phyloP scores from a whole-genome alignment of 192 early-diverging fungal species.

The Coemansia sp. region DNA sequence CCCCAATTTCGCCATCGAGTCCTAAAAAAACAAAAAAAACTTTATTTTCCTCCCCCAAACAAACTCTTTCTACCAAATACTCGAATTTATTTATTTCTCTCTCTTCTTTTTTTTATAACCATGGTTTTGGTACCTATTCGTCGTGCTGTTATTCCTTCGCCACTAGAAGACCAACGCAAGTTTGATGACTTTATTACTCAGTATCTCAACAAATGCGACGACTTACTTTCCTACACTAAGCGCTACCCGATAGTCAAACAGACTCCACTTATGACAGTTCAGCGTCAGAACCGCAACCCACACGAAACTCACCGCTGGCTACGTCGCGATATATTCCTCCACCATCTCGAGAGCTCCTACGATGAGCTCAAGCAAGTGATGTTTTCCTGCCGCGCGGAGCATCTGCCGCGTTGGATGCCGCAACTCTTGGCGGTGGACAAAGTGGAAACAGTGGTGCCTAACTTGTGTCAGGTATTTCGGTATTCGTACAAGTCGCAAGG shows the following conservation, averaged over 20 bases:
- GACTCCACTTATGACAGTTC: slow-evolving; percentile 16
- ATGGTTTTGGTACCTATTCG: slow-evolving; percentile 45
- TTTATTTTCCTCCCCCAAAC: not conserved
- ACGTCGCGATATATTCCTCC: slow-evolving; percentile 25
- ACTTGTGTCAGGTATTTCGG: slow-evolving; percentile 31
- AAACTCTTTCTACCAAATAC: not conserved
- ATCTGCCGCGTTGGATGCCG: slow-evolving; percentile 38
- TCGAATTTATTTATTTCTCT: not conserved
- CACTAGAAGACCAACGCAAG: slow-evolving; percentile 17
- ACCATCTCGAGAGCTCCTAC: slow-evolving; percentile 8
- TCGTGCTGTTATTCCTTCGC: slow-evolving; percentile 38
- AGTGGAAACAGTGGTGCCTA: slow-evolving; percentile 38
- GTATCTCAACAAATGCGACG: slow-evolving; percentile 56
- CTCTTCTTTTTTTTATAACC: not conserved
- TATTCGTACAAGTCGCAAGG: slow-evolving; percentile 30
- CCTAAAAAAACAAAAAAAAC: slow-evolving; percentile 5
- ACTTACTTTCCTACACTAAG: slow-evolving; percentile 43
- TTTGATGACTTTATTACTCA: slow-evolving; percentile 51
- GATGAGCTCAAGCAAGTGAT: slow-evolving; percentile 33
- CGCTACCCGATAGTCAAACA: slow-evolving; percentile 39
- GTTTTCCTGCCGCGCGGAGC: slow-evolving; percentile 23
- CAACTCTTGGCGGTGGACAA: slow-evolving; percentile 10
- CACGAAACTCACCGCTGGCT: slow-evolving; percentile 51
- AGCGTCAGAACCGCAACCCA: slow-evolving; percentile 51
- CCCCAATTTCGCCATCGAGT: slow-evolving; percentile 56